Evolutionary conservation across 2,329 filamentous ascomycete genomes (phyloP).

Genomic region (Neopestalotiopsis clavispora): DNA sequence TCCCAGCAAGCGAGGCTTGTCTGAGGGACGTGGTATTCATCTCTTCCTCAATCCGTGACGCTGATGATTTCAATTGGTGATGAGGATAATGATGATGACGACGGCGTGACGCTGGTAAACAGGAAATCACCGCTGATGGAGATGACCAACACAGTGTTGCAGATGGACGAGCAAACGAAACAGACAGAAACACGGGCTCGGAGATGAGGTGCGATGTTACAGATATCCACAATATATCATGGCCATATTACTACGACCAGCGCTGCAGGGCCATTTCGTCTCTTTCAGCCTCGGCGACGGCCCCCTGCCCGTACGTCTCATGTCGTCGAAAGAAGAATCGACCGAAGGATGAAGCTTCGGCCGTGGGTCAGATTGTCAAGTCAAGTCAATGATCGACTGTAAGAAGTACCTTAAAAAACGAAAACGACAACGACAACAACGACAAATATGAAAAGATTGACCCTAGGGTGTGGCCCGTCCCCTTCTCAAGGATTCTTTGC

Average conservation of each 20-base stretch:
- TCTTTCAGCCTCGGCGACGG: background rate
- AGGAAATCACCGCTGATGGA: background rate
- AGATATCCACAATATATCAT: conserved; percentile 1
- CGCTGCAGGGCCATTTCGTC: background rate
- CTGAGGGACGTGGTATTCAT: background rate
- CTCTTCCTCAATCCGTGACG: background rate
- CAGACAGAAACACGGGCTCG: background rate
- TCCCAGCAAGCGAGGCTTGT: background rate
- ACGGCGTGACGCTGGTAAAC: background rate
- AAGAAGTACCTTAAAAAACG: background rate
- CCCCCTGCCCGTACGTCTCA: background rate
- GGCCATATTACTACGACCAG: background rate
- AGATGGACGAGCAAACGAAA: background rate
- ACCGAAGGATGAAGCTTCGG: background rate
- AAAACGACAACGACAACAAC: background rate
- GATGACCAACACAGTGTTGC: background rate
- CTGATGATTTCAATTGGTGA: background rate
- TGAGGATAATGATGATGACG: background rate
- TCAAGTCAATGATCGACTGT: too few species aligned
- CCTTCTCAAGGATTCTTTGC: background rate
- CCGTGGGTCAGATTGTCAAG: background rate
- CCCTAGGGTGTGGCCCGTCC: background rate
- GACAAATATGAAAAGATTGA: background rate
- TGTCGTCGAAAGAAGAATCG: background rate
- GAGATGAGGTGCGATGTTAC: background rate